A percentile compares a stretch with the other conserved stretches of the same genome.
Conservation (phyloP, 1,284 basidiomycete species). For the Cerioporus squamosus region DNA sequence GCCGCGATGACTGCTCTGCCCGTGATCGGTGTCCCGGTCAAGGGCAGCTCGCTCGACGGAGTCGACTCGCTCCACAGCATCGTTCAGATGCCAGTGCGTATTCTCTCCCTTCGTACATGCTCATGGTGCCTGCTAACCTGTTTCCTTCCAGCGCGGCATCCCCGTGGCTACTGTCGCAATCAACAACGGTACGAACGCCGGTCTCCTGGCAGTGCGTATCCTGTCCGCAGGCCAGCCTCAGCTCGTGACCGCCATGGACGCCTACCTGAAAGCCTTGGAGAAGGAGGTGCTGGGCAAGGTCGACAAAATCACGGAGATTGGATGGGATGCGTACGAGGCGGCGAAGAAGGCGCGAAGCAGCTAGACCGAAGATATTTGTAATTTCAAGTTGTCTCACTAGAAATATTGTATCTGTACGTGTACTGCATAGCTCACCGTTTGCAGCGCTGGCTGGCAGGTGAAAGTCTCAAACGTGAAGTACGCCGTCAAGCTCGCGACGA, state of each 20-base stretch:
- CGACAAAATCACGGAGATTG: slow-evolving; percentile 74
- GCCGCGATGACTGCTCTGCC: slow-evolving; percentile 93
- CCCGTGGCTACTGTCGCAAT: slow-evolving; percentile 98
- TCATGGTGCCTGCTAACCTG: background rate
- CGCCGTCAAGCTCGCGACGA: too few species aligned
- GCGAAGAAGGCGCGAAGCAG: slow-evolving; percentile 5
- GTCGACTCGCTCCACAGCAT: slow-evolving; percentile 97
- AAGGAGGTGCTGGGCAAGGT: slow-evolving; percentile 87
- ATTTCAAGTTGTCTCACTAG: too few species aligned
- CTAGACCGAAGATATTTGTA: too few species aligned
- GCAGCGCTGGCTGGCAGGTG: too few species aligned
- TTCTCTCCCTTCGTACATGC: background rate
- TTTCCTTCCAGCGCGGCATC: slow-evolving; percentile 76
- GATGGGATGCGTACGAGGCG: slow-evolving; percentile 83
- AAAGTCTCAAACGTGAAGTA: too few species aligned
- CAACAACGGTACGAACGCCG: slow-evolving; percentile 95
- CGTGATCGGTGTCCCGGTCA: slow-evolving; percentile 97
- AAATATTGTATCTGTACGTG: too few species aligned
- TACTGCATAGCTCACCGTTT: too few species aligned
- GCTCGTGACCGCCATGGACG: slow-evolving; percentile 73
- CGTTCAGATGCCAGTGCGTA: slow-evolving; percentile 97
- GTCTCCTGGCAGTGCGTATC: slow-evolving; percentile 89
- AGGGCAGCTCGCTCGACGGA: slow-evolving; percentile 92
- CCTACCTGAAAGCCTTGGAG: slow-evolving; percentile 79
- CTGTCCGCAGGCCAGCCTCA: slow-evolving; percentile 76